Evolutionary conservation across 305 asterid genomes (phyloP), one percentile per base, ranked within the genome.

Genomic region (Stenogyne calaminthoides): DNA sequence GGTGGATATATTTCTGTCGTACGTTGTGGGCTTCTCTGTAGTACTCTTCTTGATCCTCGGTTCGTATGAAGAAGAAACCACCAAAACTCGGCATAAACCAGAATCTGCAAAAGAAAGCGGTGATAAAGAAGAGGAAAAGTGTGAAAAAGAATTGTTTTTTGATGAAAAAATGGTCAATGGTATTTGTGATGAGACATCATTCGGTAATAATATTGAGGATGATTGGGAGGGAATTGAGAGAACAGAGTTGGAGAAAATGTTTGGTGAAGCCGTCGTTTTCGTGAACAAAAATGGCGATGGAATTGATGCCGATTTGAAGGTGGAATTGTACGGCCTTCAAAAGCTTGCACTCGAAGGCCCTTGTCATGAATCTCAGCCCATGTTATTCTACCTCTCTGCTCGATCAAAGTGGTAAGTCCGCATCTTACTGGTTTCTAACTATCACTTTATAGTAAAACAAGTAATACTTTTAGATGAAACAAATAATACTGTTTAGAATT

Each of bases 171-270:
- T 57, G 56, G 56, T 47, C 42, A 37, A 6, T 37, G 42, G 42
- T 2, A 42, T 12, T 42, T 42, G 14, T 42, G 49, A 42, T 42
- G 47, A 9, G 14, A 9, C 0, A 6, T 9, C 1, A 42, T 42
- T 10, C n/a, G n/a, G 47, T 10, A 3, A 2, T 25, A 32, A 22
- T 9, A 34, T 19, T 3, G 61, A 55, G 60, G 88, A 80, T 76
- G 95, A 89, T 68, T 89, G 93, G 91, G 96, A 89, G 71, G 93
- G 88, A 54, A 58, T 89, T 51, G 96, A 87, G 79, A 83, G 87
- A 71, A 87, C 82, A 36, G 96, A 82, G 20, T 67, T 89, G 74
- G 92, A 89, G 68, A 78, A 72, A 71, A 65, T 9, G 6, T 89
- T 89, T 76, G 91, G 86, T 39, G 76, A 83, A 52, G 91, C 90